Base-by-base conservation (phyloP, 2,329 filamentous ascomycete genomes). In the Xylaria sp. region DNA sequence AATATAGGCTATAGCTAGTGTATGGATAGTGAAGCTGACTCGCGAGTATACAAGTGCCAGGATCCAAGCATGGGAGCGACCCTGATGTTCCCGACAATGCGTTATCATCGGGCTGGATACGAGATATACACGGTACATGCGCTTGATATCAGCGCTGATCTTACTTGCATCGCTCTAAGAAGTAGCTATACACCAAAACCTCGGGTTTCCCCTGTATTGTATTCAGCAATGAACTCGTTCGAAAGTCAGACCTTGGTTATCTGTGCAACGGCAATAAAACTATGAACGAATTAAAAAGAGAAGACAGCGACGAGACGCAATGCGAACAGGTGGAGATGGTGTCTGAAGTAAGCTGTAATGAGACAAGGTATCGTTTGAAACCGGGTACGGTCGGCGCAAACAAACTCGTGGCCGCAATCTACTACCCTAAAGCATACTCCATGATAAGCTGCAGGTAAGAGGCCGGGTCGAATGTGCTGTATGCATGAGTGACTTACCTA, bases 341-440 rank as follows among this genome's bases (percentile, higher is more conserved):
- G 25, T 32, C 41, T 50, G 20, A 48, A 34, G 58, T 52, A 52
- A 56, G 54, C 20, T 37, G 48, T 39, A 56, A 20, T 39, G 32
- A 39, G 52, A 56, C 23, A 46, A 20, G 34, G 64, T 23, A 60
- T 12, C 18, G 41, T 32, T 32, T 41, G 37, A 61, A 23, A 46
- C 41, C 58, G 58, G 20, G 50, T 39, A 58, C 55, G 58, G 66
- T 44, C 58, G 57, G 65, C 68, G 48, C 56, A 50, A 63, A 60
- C 41, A 63, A 57, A 57, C 50, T 61, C 50, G 32, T 50, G 60
- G 32, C 39, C 58, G 58, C 54, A 60, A 46, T 52, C 39, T 46
- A 34, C 55, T 63, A 44, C 44, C 50, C 9, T 55, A 55, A 13
- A 25, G 12, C 13, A 52, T 52, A 52, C 23, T 52, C 13, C 20